phyloP scores from a whole-genome alignment of 495 filamentous ascomycete genomes.

The Trichoderma asperelloides region DNA sequence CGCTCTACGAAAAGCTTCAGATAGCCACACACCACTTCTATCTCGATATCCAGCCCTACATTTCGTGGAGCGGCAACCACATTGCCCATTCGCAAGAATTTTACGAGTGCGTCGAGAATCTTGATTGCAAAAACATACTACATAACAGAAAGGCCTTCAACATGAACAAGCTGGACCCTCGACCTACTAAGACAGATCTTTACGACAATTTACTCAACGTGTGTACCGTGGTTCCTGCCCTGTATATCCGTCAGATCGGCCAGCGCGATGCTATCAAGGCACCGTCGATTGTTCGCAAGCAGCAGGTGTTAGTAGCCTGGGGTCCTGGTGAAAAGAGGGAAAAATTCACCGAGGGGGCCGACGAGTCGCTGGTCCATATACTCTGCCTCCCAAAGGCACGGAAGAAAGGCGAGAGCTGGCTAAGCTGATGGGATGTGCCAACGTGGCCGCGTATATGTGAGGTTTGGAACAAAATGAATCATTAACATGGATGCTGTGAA shows the following conservation, averaged over 20 bases:
- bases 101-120: constrained; percentile 15
- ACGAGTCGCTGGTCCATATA: constrained; percentile 15
- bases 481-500: not conserved
- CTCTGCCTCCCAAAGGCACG: constrained; percentile 11
- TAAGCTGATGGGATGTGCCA: not conserved
- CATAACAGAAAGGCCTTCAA: constrained; percentile 20
- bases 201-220: constrained; percentile 15
- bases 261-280: constrained; percentile 17
- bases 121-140: constrained; percentile 24
- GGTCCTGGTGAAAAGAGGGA: constrained; percentile 16
- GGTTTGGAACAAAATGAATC: not conserved
- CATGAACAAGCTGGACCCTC: constrained; percentile 18
- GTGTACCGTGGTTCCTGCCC: constrained; percentile 17
- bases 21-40: constrained; percentile 24
- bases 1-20: constrained; percentile 22
- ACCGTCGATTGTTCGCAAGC: constrained; percentile 17
- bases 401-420: not conserved
- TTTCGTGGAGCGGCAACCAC: constrained; percentile 14
- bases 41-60: constrained; percentile 17
- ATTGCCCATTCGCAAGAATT: constrained; percentile 11
- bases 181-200: constrained; percentile 17
- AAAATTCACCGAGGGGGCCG: constrained; percentile 9
- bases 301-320: constrained; percentile 24
- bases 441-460: too few species aligned
- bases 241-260: constrained; percentile 20